Base-by-base conservation (phyloP, 345 rosid species). In the Citropsis articulata region DNA sequence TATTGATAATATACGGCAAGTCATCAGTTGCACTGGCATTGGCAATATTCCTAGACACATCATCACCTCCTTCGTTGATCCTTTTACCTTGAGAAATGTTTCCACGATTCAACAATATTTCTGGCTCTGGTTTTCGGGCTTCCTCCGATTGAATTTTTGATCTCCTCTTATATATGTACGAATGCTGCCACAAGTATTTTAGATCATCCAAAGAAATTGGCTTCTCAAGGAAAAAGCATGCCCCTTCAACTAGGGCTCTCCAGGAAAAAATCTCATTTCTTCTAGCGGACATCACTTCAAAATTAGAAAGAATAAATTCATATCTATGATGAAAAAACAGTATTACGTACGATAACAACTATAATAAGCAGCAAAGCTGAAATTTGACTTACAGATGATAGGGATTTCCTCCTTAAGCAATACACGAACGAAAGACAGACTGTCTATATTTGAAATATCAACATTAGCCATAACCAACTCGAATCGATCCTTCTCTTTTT, bases 171-270 rank as follows among this genome's bases (percentile, higher is more conserved):
- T 64, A 82, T 0, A 13, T 45, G 18, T 45, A 45, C 50, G 69
- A 83, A 53, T 85, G 83, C 28, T 89, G 88, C 91, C 88, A 88
- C 13, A 92, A 14, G 66, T 86, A 74, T 25, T 79, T 83, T 38
- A 89, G 71, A 33, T 89, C 91, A 3, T 81, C 66, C 2, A 80
- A 8, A 21, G 79, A 66, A 30, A 88, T 64, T 0, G 93, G 93
- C 7, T 85, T 83, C 57, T 69, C 35, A 0, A 87, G 81, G 50
- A 21, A 66, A 59, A 70, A 82, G 1, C 77, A n/a, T 2, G 93
- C 87, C 24, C 85, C 83, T 60, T 74, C 80, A 14, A 4, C 69
- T 36, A 90, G 69, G 60, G 77, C 73, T 24, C 76, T 83, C 2
- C 59, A 25, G 1, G 80, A 71, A 69, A 48, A 69, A 1, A n/a